Evolutionary conservation across 768 basidiomycete species (phyloP), one percentile per base, ranked within the genome.

Genomic region (Kwoniella dejecticola): DNA sequence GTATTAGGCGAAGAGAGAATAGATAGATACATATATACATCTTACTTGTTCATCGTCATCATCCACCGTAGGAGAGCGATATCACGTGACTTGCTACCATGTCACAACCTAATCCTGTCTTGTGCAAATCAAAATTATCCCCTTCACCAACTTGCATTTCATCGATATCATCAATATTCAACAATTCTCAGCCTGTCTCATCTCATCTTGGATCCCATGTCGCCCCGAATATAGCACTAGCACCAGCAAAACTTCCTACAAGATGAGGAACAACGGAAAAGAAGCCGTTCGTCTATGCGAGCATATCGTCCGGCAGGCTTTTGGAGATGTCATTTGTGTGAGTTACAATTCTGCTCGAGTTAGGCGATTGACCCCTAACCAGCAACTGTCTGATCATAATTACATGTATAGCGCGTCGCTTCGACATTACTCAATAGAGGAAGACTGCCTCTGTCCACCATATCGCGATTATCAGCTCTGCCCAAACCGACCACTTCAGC

Each of bases 341-440:
- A 74, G 76, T 68, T 4, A 21, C n/a, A 15, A 36, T 26, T 57
- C 33, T 15, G 33, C 33, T 15, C 15, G 7, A 36, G 15, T 36
- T 7, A 7, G 7, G 33, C 15, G 7, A 15, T 36, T 36, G 7
- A 7, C 15, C 33, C 33, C 7, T 36, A 36, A 36, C 33, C n/a
- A 36, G 7, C 7, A 36, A 15, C 33, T 10, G 15, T 26, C 48
- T 36, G 12, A 38, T 48, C 33, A 21, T 15, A 17, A 44, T 38
- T 31, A 33, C 29, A 21, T 53, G 3, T 15, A 19, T 65, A 95
- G 92, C 85, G 84, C 76, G 83, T 94, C 59, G 86, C 87, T 21
- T 86, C 85, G 23, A 82, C 83, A 19, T 82, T 95, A 19, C 83
- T 95, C n/a, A 86, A 84, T 45, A 84, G 89, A 30, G 92, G 92